phyloP scores from a whole-genome alignment of 257 asterid species.

The Paraleonurus japonicus region DNA sequence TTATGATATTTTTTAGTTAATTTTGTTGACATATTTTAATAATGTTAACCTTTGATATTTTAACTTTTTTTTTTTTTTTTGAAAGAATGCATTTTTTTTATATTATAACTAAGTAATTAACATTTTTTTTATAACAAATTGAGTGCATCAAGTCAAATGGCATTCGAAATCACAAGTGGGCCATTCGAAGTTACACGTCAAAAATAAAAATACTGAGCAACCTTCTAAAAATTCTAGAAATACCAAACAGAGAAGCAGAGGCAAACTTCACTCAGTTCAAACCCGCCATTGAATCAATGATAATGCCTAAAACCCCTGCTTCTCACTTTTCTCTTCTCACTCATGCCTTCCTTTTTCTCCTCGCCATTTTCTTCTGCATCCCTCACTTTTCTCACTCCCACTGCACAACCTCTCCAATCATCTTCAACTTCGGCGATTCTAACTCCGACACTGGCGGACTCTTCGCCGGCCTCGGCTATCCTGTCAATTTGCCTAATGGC shows the following conservation, averaged over 20 bases:
- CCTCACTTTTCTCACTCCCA: constrained; percentile 24
- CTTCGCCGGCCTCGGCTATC: constrained; percentile 67
- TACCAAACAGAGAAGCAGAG: neutral
- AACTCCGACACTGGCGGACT: constrained; percentile 97
- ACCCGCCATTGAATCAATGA: neutral
- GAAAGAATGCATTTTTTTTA: too few relatives aligned
- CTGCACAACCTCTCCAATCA: constrained; percentile 55
- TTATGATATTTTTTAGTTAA: too few relatives aligned
- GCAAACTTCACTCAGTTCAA: neutral
- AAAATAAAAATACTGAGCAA: neutral
- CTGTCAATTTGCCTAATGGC: constrained; percentile 61
- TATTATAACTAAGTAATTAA: too few relatives aligned
- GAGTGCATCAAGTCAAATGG: too few relatives aligned
- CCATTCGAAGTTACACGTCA: neutral
- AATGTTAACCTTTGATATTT: too few relatives aligned
- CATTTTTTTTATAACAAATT: too few relatives aligned
- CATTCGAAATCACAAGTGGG: too few relatives aligned
- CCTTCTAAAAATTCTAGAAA: neutral
- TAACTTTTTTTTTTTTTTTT: too few relatives aligned
- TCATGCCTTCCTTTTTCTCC: neutral
- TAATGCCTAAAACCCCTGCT: too few relatives aligned
- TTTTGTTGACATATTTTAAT: too few relatives aligned
- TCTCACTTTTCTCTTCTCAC: neutral
- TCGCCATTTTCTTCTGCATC: constrained; percentile 19
- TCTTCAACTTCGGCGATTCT: constrained; percentile 92